Evolutionary conservation across 2,329 filamentous ascomycete species (phyloP).

Genomic region (Cercospora sojina): DNA sequence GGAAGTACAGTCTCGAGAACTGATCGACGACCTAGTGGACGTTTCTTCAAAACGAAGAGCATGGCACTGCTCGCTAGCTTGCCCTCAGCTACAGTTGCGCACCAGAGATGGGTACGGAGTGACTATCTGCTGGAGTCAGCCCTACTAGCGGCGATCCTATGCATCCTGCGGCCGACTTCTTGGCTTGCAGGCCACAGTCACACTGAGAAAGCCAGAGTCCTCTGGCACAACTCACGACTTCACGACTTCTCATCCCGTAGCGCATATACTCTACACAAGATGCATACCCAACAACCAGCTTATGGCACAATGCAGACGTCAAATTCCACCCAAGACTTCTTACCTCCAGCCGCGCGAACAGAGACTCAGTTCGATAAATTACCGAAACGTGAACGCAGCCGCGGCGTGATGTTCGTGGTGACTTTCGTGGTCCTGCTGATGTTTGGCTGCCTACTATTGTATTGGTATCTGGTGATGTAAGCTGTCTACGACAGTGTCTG

Average conservation of each 20-base stretch:
- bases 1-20: slow-evolving; percentile 2
- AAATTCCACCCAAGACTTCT: slow-evolving; percentile 3
- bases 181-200: not conserved
- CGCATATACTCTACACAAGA: not conserved
- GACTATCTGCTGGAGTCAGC: not conserved
- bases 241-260: not conserved
- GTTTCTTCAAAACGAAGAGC: not conserved
- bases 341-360: slow-evolving; percentile 10
- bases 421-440: not conserved
- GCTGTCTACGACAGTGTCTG: not conserved
- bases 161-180: not conserved
- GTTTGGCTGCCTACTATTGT: not conserved
- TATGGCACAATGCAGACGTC: slow-evolving; percentile 6
- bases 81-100: not conserved
- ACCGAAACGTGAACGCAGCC: not conserved
- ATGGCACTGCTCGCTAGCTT: not conserved
- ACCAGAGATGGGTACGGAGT: not conserved
- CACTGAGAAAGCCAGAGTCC: not conserved
- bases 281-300: not conserved
- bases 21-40: not conserved
- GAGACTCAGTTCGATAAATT: slow-evolving; percentile 12
- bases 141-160: not conserved
- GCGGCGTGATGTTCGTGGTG: not conserved
- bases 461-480: slow-evolving; percentile 2
- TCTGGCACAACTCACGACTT: not conserved